These are phyloP conservation scores for Solanum ossicruentum DNA, from an alignment of 257 asterid species.

Conservation along the genomic window DNA sequence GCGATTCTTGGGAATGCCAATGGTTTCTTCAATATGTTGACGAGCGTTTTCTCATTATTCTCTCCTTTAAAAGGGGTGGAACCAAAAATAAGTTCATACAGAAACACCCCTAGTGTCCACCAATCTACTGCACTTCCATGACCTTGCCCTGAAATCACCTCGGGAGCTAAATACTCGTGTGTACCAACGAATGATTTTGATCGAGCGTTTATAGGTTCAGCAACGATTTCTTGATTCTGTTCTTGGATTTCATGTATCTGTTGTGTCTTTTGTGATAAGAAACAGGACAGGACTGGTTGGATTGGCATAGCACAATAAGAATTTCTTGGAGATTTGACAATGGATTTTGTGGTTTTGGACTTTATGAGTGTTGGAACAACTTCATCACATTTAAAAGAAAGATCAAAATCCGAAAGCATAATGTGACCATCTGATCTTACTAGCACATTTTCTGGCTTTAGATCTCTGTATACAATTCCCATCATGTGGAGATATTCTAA, in stretches of 20 bases:
- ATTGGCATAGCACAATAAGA: conserved; percentile 24
- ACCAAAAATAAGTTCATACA: conserved; percentile 51
- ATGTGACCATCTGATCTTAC: conserved; percentile 41
- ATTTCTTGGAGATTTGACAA: not conserved
- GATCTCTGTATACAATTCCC: conserved; percentile 38
- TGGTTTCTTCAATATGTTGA: conserved; percentile 54
- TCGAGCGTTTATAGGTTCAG: conserved; percentile 59
- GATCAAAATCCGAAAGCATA: conserved; percentile 46
- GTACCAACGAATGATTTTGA: conserved; percentile 80
- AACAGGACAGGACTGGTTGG: conserved; percentile 33
- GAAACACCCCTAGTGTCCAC: conserved; percentile 75
- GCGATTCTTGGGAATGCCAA: conserved; percentile 31
- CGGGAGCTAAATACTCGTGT: conserved; percentile 79
- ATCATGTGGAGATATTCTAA: conserved; percentile 39
- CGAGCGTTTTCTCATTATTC: conserved; percentile 60
- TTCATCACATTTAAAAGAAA: conserved; percentile 30
- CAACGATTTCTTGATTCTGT: conserved; percentile 28
- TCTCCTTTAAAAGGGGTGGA: conserved; percentile 61
- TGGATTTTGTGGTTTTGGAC: conserved; percentile 11
- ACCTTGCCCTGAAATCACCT: conserved; percentile 74
- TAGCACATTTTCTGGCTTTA: conserved; percentile 39
- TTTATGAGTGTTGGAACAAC: conserved; percentile 25
- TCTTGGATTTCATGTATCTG: not conserved
- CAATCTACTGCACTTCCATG: conserved; percentile 86
- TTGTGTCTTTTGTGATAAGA: conserved; percentile 1